phyloP scores from a whole-genome alignment of 495 filamentous ascomycete genomes.

The Tuber umbilicatum region DNA sequence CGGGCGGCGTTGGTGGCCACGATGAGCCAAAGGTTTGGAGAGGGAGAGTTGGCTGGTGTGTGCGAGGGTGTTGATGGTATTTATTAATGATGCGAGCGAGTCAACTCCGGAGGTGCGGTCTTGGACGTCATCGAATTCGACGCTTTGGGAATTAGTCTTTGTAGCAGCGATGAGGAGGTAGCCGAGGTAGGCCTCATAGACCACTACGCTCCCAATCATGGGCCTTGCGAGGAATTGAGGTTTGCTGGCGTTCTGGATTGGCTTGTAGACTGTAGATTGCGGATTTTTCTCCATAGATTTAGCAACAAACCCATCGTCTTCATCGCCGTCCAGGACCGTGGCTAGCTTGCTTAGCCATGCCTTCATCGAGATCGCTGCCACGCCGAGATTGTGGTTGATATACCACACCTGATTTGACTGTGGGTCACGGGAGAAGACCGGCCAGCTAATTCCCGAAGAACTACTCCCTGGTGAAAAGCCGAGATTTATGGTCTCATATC shows the following conservation, averaged over 20 bases:
- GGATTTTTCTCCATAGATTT: constrained; percentile 19
- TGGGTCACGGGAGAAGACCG: constrained; percentile 34
- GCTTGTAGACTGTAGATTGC: constrained; percentile 23
- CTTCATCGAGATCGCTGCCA: constrained; percentile 39
- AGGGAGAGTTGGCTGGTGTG: constrained; percentile 2
- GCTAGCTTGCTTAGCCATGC: constrained; percentile 31
- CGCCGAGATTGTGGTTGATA: constrained; percentile 37
- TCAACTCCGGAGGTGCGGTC: background rate
- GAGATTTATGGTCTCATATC: constrained; percentile 37
- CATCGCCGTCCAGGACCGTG: constrained; percentile 29
- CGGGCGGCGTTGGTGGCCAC: background rate
- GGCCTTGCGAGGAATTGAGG: constrained; percentile 9
- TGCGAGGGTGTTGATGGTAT: constrained; percentile 3
- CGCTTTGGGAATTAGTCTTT: constrained; percentile 17
- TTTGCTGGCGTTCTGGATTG: constrained; percentile 31
- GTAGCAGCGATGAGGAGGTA: constrained; percentile 38
- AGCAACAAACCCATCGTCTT: constrained; percentile 32
- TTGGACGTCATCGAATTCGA: constrained; percentile 39
- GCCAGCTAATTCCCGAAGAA: constrained; percentile 29
- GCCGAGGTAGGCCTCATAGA: constrained; percentile 41
- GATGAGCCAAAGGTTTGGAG: background rate
- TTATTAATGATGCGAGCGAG: background rate
- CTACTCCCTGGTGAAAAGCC: constrained; percentile 9
- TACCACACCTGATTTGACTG: constrained; percentile 33
- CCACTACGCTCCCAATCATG: constrained; percentile 28